phyloP scores from a whole-genome alignment of 371 early-diverging fungal genomes.

The Syncephalastrum sp. region DNA sequence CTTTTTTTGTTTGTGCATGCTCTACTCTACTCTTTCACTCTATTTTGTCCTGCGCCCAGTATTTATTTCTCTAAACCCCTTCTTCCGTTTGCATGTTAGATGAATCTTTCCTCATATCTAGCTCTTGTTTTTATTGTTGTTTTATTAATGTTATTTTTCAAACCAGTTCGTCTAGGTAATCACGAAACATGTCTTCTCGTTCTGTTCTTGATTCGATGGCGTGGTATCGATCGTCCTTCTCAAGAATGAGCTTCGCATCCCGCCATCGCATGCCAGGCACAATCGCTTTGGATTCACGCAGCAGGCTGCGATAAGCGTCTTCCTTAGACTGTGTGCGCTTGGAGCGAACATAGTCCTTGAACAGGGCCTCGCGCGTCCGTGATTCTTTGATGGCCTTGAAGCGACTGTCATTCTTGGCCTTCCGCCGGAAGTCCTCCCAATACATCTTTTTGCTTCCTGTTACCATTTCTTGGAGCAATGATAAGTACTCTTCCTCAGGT shows the following conservation, averaged over 20 bases:
- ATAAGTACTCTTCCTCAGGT: slow-evolving; percentile 51
- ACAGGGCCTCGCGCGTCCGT: slow-evolving; percentile 52
- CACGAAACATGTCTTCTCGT: slow-evolving; percentile 65
- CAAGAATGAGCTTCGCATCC: slow-evolving; percentile 52
- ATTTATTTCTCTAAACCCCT: too few relatives aligned
- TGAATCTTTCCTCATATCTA: too few relatives aligned
- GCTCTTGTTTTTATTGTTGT: too few relatives aligned
- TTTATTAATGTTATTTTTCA: background rate
- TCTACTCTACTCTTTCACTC: too few relatives aligned
- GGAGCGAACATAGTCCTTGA: slow-evolving; percentile 52
- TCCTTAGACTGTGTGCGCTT: slow-evolving; percentile 24
- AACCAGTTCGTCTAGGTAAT: slow-evolving; percentile 42
- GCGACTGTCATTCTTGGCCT: slow-evolving; percentile 56
- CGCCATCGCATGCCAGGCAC: slow-evolving; percentile 54
- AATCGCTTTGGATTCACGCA: slow-evolving; percentile 50
- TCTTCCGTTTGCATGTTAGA: too few relatives aligned
- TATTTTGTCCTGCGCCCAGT: too few relatives aligned
- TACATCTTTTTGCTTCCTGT: slow-evolving; percentile 36
- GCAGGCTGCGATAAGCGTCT: slow-evolving; percentile 46
- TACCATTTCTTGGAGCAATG: slow-evolving; percentile 47
- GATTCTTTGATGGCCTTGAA: slow-evolving; percentile 46
- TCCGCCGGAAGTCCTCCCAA: slow-evolving; percentile 68
- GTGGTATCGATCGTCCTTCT: slow-evolving; percentile 55
- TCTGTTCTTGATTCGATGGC: slow-evolving; percentile 52
- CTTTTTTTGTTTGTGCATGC: too few relatives aligned